Evolutionary conservation across 2,329 filamentous ascomycete species (phyloP).

Genomic region (Lachnellula willkommii): DNA sequence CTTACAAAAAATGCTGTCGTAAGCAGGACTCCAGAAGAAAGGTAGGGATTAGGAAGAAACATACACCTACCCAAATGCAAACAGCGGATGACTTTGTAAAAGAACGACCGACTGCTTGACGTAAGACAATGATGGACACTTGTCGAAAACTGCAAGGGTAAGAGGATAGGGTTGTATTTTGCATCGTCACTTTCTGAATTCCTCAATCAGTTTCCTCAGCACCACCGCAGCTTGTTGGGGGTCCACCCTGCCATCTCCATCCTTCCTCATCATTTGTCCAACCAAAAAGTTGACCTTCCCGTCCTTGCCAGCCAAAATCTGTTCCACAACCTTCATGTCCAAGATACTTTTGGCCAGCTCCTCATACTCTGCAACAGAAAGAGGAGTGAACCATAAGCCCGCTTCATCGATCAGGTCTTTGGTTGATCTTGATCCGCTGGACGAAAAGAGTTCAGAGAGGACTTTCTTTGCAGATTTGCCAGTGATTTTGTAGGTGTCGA

Average conservation of each 20-base stretch:
- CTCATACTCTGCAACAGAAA: slow-evolving; percentile 52
- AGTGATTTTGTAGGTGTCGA: slow-evolving; percentile 42
- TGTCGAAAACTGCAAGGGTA: too few species aligned
- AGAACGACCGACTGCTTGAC: too few species aligned
- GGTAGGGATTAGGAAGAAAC: too few species aligned
- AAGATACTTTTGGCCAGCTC: slow-evolving; percentile 49
- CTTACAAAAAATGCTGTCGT: not conserved
- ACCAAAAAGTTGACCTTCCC: slow-evolving; percentile 66
- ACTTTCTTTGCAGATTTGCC: slow-evolving; percentile 56
- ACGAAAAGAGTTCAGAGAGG: slow-evolving; percentile 47
- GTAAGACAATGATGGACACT: too few species aligned
- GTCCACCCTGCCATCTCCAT: slow-evolving; percentile 57
- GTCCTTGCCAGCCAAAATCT: slow-evolving; percentile 54
- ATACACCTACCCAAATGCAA: too few species aligned
- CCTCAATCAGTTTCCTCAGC: slow-evolving; percentile 43
- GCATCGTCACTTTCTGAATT: slow-evolving; percentile 6
- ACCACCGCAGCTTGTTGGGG: slow-evolving; percentile 52
- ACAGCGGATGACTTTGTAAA: too few species aligned
- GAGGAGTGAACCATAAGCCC: slow-evolving; percentile 48
- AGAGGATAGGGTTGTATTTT: not conserved
- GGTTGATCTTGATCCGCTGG: slow-evolving; percentile 26
- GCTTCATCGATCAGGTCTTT: slow-evolving; percentile 49
- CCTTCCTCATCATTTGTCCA: slow-evolving; percentile 60
- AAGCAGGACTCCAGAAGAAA: not conserved
- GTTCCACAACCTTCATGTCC: slow-evolving; percentile 50